Evolutionary conservation across 1,284 basidiomycete genomes (phyloP).

Genomic region (Trametes polyzona): DNA sequence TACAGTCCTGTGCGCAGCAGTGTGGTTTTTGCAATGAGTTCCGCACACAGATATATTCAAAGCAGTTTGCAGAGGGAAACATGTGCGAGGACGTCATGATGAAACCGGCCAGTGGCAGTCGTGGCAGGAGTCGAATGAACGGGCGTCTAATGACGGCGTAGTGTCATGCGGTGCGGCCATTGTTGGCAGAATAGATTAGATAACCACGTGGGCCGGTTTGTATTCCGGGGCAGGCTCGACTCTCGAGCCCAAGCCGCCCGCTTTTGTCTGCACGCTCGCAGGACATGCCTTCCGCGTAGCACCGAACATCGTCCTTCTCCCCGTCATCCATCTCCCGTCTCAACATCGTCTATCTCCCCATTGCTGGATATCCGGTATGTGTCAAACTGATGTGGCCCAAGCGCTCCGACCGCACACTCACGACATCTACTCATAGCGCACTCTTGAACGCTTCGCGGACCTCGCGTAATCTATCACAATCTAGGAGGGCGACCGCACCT

Average conservation of each 20-base stretch:
- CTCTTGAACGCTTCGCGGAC: background rate
- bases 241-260: conserved; percentile 14
- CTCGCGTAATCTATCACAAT: background rate
- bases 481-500: background rate
- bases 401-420: background rate
- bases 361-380: background rate
- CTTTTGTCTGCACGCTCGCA: conserved; percentile 18
- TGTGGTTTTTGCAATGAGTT: too few species aligned
- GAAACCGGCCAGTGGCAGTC: too few species aligned
- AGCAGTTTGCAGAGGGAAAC: background rate
- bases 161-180: too few species aligned
- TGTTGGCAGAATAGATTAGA: conserved; percentile 29
- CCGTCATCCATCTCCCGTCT: background rate
- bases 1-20: too few species aligned
- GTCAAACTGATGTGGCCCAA: background rate
- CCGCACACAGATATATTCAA: too few species aligned
- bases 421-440: background rate
- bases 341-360: background rate
- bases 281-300: background rate
- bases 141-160: too few species aligned
- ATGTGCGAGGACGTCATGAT: background rate
- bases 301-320: background rate
- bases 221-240: conserved; percentile 11
- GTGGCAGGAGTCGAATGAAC: background rate
- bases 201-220: conserved; percentile 23